phyloP scores from a whole-genome alignment of 192 early-diverging fungal genomes.

The Coemansia umbellata region DNA sequence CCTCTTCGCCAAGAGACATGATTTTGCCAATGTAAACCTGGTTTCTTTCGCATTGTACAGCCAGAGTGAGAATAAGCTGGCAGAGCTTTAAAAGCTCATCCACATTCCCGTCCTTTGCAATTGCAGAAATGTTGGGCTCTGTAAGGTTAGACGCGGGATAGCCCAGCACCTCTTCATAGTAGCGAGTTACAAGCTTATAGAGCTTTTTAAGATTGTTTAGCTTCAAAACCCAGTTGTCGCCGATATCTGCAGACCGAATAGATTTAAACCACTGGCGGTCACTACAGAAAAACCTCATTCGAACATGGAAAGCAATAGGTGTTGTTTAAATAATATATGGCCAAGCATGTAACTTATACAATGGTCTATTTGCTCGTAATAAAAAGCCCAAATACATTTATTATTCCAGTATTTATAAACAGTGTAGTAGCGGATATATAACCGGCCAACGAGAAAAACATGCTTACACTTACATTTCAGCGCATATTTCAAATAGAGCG shows the following conservation, averaged over 20 bases:
- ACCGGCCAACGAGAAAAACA: background rate
- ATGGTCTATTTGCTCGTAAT: background rate
- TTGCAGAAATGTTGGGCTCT: slow-evolving; percentile 72
- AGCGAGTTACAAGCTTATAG: slow-evolving; percentile 75
- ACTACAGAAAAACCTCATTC: slow-evolving; percentile 49
- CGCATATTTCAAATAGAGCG: slow-evolving; percentile 75
- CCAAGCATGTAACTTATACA: background rate
- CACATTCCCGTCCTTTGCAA: slow-evolving; percentile 75
- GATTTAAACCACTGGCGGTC: slow-evolving; percentile 90
- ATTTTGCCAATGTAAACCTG: slow-evolving; percentile 81
- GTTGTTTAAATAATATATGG: too few relatives aligned
- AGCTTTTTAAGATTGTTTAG: slow-evolving; percentile 92
- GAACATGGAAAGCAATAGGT: too few relatives aligned
- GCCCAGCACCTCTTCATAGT: slow-evolving; percentile 86
- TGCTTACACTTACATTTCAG: slow-evolving; percentile 70
- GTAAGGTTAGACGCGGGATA: slow-evolving; percentile 59
- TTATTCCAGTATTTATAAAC: too few relatives aligned
- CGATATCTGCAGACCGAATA: slow-evolving; percentile 62
- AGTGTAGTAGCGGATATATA: too few relatives aligned
- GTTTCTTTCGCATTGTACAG: slow-evolving; percentile 86
- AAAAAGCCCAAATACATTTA: background rate
- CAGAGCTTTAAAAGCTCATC: slow-evolving; percentile 76
- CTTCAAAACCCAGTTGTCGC: slow-evolving; percentile 93
- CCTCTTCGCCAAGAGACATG: slow-evolving; percentile 63
- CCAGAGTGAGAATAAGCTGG: slow-evolving; percentile 75